A percentile compares a stretch with the other conserved stretches of the same genome.
Conservation (phyloP, 1,284 basidiomycete genomes). For the Rhodotorula mucilaginosa region DNA sequence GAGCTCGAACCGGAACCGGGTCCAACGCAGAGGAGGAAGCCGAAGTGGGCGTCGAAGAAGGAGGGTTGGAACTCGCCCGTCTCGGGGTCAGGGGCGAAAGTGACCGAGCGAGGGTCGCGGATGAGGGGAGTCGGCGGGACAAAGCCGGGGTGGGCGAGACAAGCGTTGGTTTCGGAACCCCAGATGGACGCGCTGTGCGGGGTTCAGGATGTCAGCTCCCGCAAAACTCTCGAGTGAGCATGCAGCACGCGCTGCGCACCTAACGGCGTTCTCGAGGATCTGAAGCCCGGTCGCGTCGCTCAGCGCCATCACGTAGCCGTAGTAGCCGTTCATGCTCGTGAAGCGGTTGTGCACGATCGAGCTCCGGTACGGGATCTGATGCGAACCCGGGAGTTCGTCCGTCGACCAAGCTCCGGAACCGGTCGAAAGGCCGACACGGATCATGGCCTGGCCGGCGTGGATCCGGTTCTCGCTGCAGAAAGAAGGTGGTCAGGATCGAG, state of each 20-base stretch:
- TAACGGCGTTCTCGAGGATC: slow-evolving; percentile 34
- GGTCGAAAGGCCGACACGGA: slow-evolving; percentile 36
- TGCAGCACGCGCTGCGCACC: not conserved
- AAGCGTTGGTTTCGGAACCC: slow-evolving; percentile 34
- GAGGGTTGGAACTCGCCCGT: slow-evolving; percentile 30
- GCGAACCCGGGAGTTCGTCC: slow-evolving; percentile 31
- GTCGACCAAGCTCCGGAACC: slow-evolving; percentile 33
- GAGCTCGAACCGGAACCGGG: slow-evolving; percentile 24
- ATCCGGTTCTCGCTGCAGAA: slow-evolving; percentile 30
- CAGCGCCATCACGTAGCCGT: slow-evolving; percentile 35
- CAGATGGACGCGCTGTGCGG: slow-evolving; percentile 27
- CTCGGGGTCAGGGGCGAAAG: not conserved
- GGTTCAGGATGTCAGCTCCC: not conserved
- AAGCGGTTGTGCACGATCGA: slow-evolving; percentile 32
- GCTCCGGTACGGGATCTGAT: slow-evolving; percentile 33
- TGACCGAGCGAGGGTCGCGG: slow-evolving; percentile 30
- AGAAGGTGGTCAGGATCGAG: not conserved
- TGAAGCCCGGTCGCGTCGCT: slow-evolving; percentile 25
- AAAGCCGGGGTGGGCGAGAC: slow-evolving; percentile 30
- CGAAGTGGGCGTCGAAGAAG: slow-evolving; percentile 33
- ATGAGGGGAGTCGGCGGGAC: slow-evolving; percentile 30
- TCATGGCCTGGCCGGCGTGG: slow-evolving; percentile 38
- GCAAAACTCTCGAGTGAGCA: too few relatives aligned
- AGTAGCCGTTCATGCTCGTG: slow-evolving; percentile 33
- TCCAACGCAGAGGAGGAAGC: slow-evolving; percentile 38